These are phyloP conservation scores for Gossypium aridum DNA, from an alignment of 441 rosid species.

Conservation along the genomic window DNA sequence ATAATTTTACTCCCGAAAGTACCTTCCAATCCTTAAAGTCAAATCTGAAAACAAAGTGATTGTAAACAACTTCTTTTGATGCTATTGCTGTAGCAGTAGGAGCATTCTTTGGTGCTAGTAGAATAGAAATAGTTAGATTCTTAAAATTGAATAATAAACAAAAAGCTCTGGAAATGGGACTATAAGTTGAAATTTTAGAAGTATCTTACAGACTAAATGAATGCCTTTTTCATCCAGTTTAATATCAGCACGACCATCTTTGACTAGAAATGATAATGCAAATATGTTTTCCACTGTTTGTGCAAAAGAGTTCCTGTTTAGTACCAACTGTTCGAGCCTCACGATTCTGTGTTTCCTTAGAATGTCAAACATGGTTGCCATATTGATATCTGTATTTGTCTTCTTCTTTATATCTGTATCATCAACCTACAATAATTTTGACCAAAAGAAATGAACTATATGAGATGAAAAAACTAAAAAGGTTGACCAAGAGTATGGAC, in stretches of 20 bases:
- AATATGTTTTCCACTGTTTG: conserved; percentile 39
- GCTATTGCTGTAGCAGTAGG: conserved; percentile 23
- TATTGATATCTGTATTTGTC: conserved; percentile 28
- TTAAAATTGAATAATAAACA: not conserved
- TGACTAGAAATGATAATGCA: conserved; percentile 35
- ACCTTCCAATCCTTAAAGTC: conserved; percentile 40
- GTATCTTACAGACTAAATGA: conserved; percentile 31
- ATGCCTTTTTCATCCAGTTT: conserved; percentile 23
- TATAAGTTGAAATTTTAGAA: not conserved
- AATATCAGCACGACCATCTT: conserved; percentile 37
- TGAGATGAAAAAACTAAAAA: not conserved
- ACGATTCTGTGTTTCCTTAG: conserved; percentile 29
- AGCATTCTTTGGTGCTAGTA: conserved; percentile 35
- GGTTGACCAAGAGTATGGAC: not conserved
- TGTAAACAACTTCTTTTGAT: conserved; percentile 22
- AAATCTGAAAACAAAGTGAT: conserved; percentile 37
- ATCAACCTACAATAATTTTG: conserved; percentile 25
- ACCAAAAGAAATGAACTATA: not conserved
- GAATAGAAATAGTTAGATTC: not conserved
- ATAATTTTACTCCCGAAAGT: not conserved
- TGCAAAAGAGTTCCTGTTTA: conserved; percentile 36
- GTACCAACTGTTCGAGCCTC: conserved; percentile 23
- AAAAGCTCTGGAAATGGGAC: not conserved
- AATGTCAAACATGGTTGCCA: conserved; percentile 30
- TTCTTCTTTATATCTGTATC: conserved; percentile 14